A percentile compares a stretch with the other conserved stretches of the same genome.
These are phyloP conservation scores for Didymella pinodella DNA, from an alignment of 2,329 filamentous ascomycete species.

Conservation along the genomic window DNA sequence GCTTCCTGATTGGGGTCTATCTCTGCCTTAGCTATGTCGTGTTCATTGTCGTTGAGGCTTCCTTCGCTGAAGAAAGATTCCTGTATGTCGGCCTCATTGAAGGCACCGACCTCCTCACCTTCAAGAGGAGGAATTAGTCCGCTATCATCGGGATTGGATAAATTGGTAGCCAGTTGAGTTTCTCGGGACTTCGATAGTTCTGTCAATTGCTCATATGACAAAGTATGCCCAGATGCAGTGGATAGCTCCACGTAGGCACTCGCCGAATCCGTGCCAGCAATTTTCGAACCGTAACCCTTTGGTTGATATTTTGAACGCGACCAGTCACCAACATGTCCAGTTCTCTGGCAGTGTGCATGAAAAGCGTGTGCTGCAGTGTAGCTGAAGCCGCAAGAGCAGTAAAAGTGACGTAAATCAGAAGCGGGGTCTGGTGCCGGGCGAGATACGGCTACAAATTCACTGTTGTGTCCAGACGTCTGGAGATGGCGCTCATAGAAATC, in stretches of 20 bases:
- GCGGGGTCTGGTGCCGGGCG: background rate
- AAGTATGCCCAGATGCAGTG: background rate
- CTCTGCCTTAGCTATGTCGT: background rate
- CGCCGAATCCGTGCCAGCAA: background rate
- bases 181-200: background rate
- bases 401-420: background rate
- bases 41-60: background rate
- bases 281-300: background rate
- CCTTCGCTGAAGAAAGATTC: background rate
- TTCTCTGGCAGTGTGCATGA: background rate
- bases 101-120: background rate
- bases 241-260: background rate
- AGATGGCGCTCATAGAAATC: slow-evolving; percentile 5
- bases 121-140: background rate
- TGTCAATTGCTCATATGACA: background rate
- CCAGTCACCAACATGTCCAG: background rate
- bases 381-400: slow-evolving; percentile 5
- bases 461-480: background rate
- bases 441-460: slow-evolving; percentile 4
- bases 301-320: slow-evolving; percentile 1
- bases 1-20: background rate
- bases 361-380: slow-evolving; percentile 6
- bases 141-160: background rate
- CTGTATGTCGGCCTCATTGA: background rate
- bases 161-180: too few relatives aligned